Percentiles rank a stretch among this genome's conserved stretches.
Conservation (phyloP, 2,329 filamentous ascomycete genomes). For the Calonectria hongkongensis region DNA sequence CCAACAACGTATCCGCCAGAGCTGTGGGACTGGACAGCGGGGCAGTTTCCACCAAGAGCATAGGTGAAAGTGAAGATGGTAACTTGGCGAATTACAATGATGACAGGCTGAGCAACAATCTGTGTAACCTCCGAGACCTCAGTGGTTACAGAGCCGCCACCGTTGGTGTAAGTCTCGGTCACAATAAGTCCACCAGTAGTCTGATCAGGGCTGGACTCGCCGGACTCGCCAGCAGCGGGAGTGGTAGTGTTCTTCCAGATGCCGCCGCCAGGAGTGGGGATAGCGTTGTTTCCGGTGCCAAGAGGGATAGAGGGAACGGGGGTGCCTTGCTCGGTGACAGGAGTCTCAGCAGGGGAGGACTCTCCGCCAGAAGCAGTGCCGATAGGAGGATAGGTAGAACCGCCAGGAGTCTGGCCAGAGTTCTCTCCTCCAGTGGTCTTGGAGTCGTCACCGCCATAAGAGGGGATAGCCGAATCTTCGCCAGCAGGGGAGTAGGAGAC, state of each 20-base stretch:
- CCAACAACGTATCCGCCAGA: conserved; percentile 51
- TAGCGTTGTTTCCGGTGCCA: conserved; percentile 31
- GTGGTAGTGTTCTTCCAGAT: conserved; percentile 21
- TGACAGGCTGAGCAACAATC: conserved; percentile 34
- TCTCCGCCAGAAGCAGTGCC: conserved; percentile 36
- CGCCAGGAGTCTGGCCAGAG: conserved; percentile 34
- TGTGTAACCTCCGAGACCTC: conserved; percentile 37
- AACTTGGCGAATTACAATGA: conserved; percentile 38
- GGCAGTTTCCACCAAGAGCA: conserved; percentile 53
- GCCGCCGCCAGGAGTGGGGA: conserved; percentile 25
- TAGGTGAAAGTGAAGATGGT: conserved; percentile 45
- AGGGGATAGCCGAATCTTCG: conserved; percentile 5
- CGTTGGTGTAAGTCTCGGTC: conserved; percentile 32
- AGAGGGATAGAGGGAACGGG: conserved; percentile 39
- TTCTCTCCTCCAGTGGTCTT: conserved; percentile 21
- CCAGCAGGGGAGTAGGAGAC: conserved; percentile 13
- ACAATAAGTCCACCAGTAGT: conserved; percentile 28
- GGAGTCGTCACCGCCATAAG: conserved; percentile 6
- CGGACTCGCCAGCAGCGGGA: conserved; percentile 1
- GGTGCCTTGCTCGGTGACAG: conserved; percentile 30
- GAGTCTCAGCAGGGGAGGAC: conserved; percentile 20
- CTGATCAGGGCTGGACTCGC: conserved; percentile 29
- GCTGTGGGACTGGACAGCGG: conserved; percentile 47
- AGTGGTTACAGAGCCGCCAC: conserved; percentile 31
- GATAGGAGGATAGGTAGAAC: conserved; percentile 30